A percentile compares a stretch with the other conserved stretches of the same genome.
These are phyloP conservation scores for Ophiostoma novo-ulmi DNA, from an alignment of 2,329 filamentous ascomycete genomes.

Conservation along the genomic window DNA sequence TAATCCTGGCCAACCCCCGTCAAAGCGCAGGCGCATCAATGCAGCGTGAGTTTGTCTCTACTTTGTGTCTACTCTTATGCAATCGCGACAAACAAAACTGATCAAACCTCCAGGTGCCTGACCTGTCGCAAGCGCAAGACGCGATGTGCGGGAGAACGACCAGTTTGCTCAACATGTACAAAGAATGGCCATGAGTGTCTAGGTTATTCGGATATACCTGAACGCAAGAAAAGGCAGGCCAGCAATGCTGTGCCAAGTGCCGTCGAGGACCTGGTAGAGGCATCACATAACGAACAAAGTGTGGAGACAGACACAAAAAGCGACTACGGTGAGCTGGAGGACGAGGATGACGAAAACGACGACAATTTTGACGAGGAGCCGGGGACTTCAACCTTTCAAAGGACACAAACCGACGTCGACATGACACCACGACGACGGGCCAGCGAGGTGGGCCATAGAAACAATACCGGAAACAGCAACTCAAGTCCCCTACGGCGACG, in stretches of 20 bases:
- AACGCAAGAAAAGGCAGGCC: neutral
- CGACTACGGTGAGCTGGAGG: neutral
- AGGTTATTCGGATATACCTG: constrained; percentile 56
- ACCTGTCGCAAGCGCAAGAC: constrained; percentile 74
- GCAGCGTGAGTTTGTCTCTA: constrained; percentile 57
- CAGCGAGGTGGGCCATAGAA: neutral
- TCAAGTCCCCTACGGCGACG: neutral
- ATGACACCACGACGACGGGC: neutral
- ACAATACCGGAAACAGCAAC: neutral
- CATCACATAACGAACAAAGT: neutral
- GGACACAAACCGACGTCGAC: constrained; percentile 28
- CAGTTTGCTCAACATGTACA: constrained; percentile 65
- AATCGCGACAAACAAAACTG: neutral
- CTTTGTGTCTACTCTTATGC: neutral
- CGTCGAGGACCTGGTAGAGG: neutral
- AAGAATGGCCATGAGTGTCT: constrained; percentile 66
- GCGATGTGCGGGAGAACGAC: constrained; percentile 67
- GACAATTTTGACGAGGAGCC: neutral
- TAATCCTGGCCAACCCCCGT: constrained; percentile 73
- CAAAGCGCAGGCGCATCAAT: constrained; percentile 72
- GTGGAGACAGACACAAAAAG: neutral
- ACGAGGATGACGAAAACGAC: constrained; percentile 27
- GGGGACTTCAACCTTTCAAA: constrained; percentile 35
- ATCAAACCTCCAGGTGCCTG: constrained; percentile 48
- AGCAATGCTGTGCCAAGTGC: neutral